These are phyloP conservation scores for Termitomyces bulborhizus DNA, from an alignment of 768 basidiomycete genomes.

Conservation along the genomic window DNA sequence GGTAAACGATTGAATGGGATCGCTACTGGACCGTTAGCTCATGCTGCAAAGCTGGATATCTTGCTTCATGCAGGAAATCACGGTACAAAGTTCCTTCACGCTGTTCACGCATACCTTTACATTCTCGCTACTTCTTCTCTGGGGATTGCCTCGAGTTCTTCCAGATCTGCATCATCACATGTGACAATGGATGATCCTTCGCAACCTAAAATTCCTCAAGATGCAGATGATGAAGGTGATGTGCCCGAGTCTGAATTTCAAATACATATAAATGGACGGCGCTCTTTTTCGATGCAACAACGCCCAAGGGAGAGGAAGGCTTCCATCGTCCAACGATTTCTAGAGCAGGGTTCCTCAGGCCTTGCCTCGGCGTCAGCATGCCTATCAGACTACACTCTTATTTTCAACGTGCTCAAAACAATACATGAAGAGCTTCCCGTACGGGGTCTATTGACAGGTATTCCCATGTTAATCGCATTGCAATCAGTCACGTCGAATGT, in stretches of 20 bases:
- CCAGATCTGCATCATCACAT: constrained; percentile 35
- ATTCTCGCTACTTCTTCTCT: constrained; percentile 70
- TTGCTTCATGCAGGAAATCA: constrained; percentile 52
- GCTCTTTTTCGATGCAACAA: constrained; percentile 37
- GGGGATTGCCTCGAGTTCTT: constrained; percentile 35
- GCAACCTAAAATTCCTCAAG: constrained; percentile 27
- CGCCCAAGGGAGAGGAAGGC: constrained; percentile 51
- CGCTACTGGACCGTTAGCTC: constrained; percentile 43
- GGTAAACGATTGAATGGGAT: constrained; percentile 38
- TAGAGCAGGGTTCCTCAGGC: constrained; percentile 40
- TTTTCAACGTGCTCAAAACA: constrained; percentile 59
- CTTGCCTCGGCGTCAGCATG: constrained; percentile 47
- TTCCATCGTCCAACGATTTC: constrained; percentile 45
- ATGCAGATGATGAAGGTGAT: constrained; percentile 17
- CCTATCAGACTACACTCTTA: constrained; percentile 68
- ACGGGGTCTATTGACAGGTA: constrained; percentile 65
- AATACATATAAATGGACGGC: constrained; percentile 32
- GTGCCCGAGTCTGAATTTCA: constrained; percentile 23
- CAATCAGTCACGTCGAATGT: constrained; percentile 46
- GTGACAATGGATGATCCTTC: constrained; percentile 21
- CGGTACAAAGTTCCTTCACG: constrained; percentile 69
- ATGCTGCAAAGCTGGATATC: constrained; percentile 37
- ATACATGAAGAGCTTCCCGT: constrained; percentile 72
- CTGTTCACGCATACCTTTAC: constrained; percentile 75
- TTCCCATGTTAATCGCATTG: constrained; percentile 84